Conservation (phyloP, 1,139 yeast genomes). For the Yamadazyma kanchanaburiensis region DNA sequence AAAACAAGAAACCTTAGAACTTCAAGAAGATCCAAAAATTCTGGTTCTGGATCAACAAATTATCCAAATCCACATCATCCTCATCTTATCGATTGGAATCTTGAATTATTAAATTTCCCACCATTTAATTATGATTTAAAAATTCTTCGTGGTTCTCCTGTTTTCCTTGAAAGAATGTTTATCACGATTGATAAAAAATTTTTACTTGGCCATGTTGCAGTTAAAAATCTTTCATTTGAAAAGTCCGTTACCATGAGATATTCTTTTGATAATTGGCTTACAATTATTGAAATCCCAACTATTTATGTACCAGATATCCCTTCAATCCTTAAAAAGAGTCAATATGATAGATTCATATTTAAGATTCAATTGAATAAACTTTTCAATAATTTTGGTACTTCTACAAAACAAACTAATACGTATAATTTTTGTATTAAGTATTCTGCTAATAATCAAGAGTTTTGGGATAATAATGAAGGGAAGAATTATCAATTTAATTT, state of each 20-base stretch:
- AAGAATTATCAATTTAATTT: slow-evolving; percentile 52
- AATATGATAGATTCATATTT: slow-evolving; percentile 60
- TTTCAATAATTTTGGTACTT: slow-evolving; percentile 15
- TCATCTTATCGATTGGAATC: slow-evolving; percentile 42
- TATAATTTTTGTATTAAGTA: slow-evolving; percentile 61
- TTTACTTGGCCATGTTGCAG: slow-evolving; percentile 73
- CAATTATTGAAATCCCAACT: slow-evolving; percentile 69
- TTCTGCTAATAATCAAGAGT: slow-evolving; percentile 44
- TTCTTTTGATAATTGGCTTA: slow-evolving; percentile 70
- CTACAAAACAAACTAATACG: slow-evolving; percentile 17
- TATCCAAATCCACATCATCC: slow-evolving; percentile 22
- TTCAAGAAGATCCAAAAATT: slow-evolving; percentile 7
- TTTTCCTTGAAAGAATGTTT: slow-evolving; percentile 64
- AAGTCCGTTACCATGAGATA: slow-evolving; percentile 63
- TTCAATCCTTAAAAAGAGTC: slow-evolving; percentile 42
- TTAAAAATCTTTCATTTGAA: slow-evolving; percentile 61
- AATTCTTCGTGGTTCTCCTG: slow-evolving; percentile 37
- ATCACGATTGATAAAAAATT: slow-evolving; percentile 54
- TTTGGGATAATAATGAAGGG: slow-evolving; percentile 73
- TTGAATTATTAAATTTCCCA: slow-evolving; percentile 48
- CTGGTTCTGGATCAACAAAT: slow-evolving; percentile 17
- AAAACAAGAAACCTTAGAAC: too few relatives aligned
- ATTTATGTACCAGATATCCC: slow-evolving; percentile 61
- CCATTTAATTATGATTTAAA: slow-evolving; percentile 34
- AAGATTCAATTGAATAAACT: slow-evolving; percentile 44